phyloP scores from a whole-genome alignment of 352 stramenopile species.

The Phytophthora chlamydospora region DNA sequence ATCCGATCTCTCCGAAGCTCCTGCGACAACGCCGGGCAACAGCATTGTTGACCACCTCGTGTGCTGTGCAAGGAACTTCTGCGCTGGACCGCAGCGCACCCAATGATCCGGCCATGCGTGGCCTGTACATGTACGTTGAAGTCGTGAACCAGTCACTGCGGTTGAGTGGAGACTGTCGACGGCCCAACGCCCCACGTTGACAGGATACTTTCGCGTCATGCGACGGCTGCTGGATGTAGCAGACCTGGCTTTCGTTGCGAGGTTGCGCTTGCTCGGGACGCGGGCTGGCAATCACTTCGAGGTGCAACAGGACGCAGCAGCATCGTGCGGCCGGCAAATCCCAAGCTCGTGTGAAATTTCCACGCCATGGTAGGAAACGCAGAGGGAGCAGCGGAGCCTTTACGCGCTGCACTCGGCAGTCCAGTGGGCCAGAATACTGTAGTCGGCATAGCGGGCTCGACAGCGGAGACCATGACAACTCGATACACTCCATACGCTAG shows the following conservation, averaged over 20 bases:
- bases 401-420: slow-evolving; percentile 16
- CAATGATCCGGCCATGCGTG: neutral
- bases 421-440: too few species aligned
- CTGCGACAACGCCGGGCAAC: too few species aligned
- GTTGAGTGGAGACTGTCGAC: slow-evolving; percentile 1
- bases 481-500: too few species aligned
- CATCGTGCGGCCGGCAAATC: slow-evolving; percentile 18
- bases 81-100: slow-evolving; percentile 11
- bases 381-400: slow-evolving; percentile 23
- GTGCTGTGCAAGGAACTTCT: too few species aligned
- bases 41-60: too few species aligned
- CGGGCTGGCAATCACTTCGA: neutral
- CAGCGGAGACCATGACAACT: too few species aligned
- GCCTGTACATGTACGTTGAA: slow-evolving; percentile 5
- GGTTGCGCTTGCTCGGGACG: neutral
- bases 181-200: neutral
- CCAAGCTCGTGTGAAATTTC: slow-evolving; percentile 22
- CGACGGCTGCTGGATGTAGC: slow-evolving; percentile 18
- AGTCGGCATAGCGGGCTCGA: too few species aligned
- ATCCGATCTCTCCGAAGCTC: too few species aligned
- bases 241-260: slow-evolving; percentile 2
- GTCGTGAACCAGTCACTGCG: slow-evolving; percentile 9
- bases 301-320: slow-evolving; percentile 3
- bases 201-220: slow-evolving; percentile 18
- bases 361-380: slow-evolving; percentile 10